Percentiles rank a stretch among this genome's conserved stretches.
phyloP scores from a whole-genome alignment of 768 basidiomycete genomes.

The Tylopilus rubrobrunneus region DNA sequence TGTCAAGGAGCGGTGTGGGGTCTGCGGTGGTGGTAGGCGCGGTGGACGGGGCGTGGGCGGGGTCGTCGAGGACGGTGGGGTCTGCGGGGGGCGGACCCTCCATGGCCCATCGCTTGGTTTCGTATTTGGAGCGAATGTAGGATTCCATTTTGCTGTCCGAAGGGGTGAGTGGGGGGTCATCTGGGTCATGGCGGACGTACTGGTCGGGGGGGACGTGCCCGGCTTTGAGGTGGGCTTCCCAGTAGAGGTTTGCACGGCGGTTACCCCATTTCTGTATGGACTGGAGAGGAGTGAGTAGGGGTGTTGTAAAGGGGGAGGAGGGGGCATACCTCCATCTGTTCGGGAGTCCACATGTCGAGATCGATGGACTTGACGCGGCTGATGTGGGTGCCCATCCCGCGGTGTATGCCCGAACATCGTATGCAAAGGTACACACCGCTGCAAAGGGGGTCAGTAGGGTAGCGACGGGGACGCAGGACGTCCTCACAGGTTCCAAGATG shows the following conservation, averaged over 20 bases:
- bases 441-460: neutral
- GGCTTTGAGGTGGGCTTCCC: slow-evolving; percentile 92
- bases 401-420: slow-evolving; percentile 95
- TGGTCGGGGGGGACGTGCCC: slow-evolving; percentile 94
- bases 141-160: slow-evolving; percentile 88
- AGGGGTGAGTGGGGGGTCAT: neutral
- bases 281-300: slow-evolving; percentile 30
- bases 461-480: neutral
- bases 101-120: slow-evolving; percentile 87
- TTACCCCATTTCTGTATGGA: slow-evolving; percentile 96
- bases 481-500: slow-evolving; percentile 90
- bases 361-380: slow-evolving; percentile 97
- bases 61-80: slow-evolving; percentile 69
- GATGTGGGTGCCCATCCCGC: slow-evolving; percentile 98
- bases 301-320: slow-evolving; percentile 13
- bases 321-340: slow-evolving; percentile 81
- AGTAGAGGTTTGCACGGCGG: slow-evolving; percentile 86
- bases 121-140: slow-evolving; percentile 96
- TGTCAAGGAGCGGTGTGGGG: slow-evolving; percentile 7
- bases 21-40: neutral
- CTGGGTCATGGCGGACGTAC: slow-evolving; percentile 47
- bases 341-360: slow-evolving; percentile 95
- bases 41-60: slow-evolving; percentile 15
- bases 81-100: slow-evolving; percentile 84
- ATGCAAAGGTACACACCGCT: slow-evolving; percentile 96